phyloP scores from a whole-genome alignment of 2,329 filamentous ascomycete species.

The Pseudohalonectria lignicola region DNA sequence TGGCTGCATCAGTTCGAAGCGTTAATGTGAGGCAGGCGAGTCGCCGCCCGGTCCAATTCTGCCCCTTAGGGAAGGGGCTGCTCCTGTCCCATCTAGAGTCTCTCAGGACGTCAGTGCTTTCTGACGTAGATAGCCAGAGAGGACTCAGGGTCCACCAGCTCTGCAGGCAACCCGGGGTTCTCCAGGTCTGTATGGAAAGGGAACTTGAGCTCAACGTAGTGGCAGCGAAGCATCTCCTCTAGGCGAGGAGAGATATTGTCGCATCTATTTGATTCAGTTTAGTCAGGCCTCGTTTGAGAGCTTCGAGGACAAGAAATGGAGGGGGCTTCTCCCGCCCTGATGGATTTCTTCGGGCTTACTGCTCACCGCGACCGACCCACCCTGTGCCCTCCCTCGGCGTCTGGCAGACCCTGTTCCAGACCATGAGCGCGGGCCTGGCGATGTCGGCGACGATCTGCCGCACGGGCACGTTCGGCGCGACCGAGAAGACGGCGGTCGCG shows the following conservation, averaged over 20 bases:
- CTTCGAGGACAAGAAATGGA: too few species aligned
- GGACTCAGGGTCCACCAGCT: too few species aligned
- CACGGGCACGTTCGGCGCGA: constrained; percentile 16
- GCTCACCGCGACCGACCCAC: not conserved
- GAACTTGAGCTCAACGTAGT: not conserved
- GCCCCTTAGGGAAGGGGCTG: too few species aligned
- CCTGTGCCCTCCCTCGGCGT: not conserved
- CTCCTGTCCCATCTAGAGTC: too few species aligned
- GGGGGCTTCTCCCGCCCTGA: not conserved
- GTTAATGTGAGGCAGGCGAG: too few species aligned
- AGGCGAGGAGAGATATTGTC: not conserved
- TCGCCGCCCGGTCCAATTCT: too few species aligned
- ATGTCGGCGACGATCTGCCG: constrained; percentile 21
- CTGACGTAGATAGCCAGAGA: too few species aligned
- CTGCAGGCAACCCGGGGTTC: too few species aligned
- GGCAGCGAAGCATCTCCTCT: not conserved
- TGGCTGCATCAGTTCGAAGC: too few species aligned
- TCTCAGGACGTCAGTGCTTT: too few species aligned
- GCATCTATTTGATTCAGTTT: not conserved
- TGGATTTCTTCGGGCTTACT: not conserved
- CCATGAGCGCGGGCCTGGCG: constrained; percentile 17
- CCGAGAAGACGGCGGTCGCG: constrained; percentile 14
- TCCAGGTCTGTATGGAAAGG: not conserved
- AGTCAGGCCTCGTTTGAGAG: not conserved
- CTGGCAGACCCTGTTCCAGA: constrained; percentile 9